Percentiles rank a stretch among this genome's conserved stretches.
These are phyloP conservation scores for Sporobolomyces roseus DNA, from an alignment of 768 basidiomycete genomes.

Conservation along the genomic window DNA sequence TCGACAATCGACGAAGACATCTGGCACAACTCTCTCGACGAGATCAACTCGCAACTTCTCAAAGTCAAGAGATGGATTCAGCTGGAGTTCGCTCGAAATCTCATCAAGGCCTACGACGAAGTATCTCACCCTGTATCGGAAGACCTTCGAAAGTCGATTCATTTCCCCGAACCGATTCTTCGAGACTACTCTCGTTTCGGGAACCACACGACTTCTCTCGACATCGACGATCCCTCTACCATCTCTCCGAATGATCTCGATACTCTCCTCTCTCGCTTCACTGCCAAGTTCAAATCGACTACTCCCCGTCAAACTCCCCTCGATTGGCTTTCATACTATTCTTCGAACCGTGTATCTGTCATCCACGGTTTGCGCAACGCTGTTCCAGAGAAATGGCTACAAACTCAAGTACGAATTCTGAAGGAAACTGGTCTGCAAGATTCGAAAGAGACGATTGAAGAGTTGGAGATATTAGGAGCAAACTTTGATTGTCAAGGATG, in stretches of 20 bases:
- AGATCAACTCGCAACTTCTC: neutral
- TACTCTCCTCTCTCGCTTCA: neutral
- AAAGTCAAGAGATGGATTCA: neutral
- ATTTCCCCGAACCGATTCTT: neutral
- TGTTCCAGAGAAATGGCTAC: neutral
- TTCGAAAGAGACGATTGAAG: neutral
- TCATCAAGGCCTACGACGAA: neutral
- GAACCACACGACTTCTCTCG: neutral
- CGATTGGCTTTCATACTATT: neutral
- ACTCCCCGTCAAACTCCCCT: neutral
- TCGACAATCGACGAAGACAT: neutral
- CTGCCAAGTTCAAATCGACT: neutral
- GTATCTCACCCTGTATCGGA: neutral
- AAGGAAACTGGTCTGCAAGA: neutral
- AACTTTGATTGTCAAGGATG: neutral
- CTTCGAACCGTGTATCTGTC: neutral
- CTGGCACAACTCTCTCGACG: neutral
- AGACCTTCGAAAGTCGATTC: neutral
- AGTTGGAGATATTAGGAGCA: neutral
- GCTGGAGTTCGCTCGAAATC: neutral
- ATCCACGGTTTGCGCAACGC: no score
- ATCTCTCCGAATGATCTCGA: slow-evolving; percentile 1
- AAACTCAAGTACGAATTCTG: neutral
- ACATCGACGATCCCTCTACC: neutral
- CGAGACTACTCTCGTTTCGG: neutral